Conservation (phyloP, 1,139 yeast species). For the Kazachstania sp. region DNA sequence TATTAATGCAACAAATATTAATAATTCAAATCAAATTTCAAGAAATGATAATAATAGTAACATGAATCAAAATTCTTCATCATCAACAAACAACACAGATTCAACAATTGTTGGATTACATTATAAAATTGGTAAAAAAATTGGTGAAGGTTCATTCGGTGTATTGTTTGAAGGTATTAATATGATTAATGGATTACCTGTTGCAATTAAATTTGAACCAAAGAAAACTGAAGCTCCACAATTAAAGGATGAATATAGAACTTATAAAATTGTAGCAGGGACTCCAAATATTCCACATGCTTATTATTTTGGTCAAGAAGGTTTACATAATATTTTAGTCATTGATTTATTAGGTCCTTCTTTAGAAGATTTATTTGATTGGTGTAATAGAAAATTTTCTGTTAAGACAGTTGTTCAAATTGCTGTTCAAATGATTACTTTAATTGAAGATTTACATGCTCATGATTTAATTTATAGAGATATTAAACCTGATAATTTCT, state of each 20-base stretch:
- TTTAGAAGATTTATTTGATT: constrained; percentile 68
- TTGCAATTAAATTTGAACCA: constrained; percentile 78
- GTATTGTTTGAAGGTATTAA: constrained; percentile 76
- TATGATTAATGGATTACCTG: constrained; percentile 64
- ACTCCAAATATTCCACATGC: constrained; percentile 64
- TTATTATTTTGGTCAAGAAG: constrained; percentile 74
- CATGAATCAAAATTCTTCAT: not conserved
- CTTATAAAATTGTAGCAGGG: constrained; percentile 58
- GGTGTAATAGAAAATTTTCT: constrained; percentile 67
- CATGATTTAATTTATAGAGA: constrained; percentile 67
- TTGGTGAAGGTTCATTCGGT: constrained; percentile 82
- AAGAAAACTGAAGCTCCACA: constrained; percentile 77
- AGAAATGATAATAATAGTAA: not conserved
- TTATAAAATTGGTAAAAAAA: constrained; percentile 72
- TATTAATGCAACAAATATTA: not conserved
- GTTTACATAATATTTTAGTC: constrained; percentile 63
- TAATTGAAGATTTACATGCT: constrained; percentile 60
- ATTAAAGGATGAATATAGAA: constrained; percentile 65
- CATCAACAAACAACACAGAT: constrained; percentile 12
- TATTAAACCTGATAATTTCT: constrained; percentile 88
- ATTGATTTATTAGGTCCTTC: constrained; percentile 72
- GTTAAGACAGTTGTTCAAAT: constrained; percentile 65
- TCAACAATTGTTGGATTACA: constrained; percentile 62
- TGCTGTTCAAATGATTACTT: constrained; percentile 63
- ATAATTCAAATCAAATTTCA: not conserved